Evolutionary conservation across 768 basidiomycete genomes (phyloP).

Genomic region (Boletus barrowsii): DNA sequence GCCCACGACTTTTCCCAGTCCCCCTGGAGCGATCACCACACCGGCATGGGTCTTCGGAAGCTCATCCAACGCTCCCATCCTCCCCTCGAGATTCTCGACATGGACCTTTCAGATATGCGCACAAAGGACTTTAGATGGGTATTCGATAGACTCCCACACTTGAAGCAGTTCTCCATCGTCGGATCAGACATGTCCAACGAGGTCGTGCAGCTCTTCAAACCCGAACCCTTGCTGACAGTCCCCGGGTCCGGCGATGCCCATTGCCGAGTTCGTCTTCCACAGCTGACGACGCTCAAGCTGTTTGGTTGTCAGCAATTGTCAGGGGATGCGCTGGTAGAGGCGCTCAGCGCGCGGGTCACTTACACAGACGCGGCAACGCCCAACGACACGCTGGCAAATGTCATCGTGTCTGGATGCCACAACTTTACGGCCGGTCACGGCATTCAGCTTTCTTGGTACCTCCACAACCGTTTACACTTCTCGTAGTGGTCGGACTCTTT

Average conservation of each 20-base stretch:
- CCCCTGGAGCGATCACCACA: constrained; percentile 72
- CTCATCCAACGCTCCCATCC: constrained; percentile 61
- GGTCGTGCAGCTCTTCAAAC: constrained; percentile 59
- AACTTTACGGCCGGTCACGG: constrained; percentile 19
- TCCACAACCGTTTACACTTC: constrained; percentile 26
- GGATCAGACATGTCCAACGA: constrained; percentile 80
- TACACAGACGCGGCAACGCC: constrained; percentile 35
- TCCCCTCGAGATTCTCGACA: constrained; percentile 62
- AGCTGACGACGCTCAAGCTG: constrained; percentile 49
- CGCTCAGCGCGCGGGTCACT: constrained; percentile 46
- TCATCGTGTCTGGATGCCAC: constrained; percentile 25
- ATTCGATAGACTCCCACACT: constrained; percentile 50
- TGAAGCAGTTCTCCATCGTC: constrained; percentile 69
- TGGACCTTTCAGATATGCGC: constrained; percentile 82
- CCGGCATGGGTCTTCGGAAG: constrained; percentile 73
- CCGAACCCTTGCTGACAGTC: constrained; percentile 24
- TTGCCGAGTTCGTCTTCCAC: constrained; percentile 51
- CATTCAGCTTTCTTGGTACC: constrained; percentile 24
- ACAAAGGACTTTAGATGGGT: constrained; percentile 76
- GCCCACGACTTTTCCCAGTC: constrained; percentile 72
- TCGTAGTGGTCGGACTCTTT: constrained; percentile 10
- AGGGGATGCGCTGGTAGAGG: constrained; percentile 55
- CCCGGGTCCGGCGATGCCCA: constrained; percentile 8
- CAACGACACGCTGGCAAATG: constrained; percentile 24
- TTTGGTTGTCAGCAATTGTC: constrained; percentile 62